Conservation (phyloP, 768 basidiomycete genomes). For the Leucogyrophana mollusca region DNA sequence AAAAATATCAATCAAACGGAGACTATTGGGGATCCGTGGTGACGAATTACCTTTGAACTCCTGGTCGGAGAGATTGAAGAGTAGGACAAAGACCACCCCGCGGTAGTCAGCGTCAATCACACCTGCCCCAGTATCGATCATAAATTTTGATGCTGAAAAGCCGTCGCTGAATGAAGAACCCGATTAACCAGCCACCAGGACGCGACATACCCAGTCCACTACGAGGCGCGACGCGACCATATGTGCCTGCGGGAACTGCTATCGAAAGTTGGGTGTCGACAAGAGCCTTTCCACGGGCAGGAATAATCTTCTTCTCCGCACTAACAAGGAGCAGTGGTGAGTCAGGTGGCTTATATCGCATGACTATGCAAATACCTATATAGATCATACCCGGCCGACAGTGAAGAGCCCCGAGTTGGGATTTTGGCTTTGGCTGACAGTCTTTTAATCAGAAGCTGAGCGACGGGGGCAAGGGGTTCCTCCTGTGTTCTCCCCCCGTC, state of each 20-base stretch:
- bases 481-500: conserved; percentile 29
- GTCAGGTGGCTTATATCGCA: background rate
- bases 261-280: conserved; percentile 91
- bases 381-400: conserved; percentile 94
- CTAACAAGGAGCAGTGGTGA: conserved; percentile 40
- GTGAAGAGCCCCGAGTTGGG: conserved; percentile 82
- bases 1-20: background rate
- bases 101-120: conserved; percentile 97
- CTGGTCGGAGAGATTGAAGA: conserved; percentile 89
- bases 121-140: conserved; percentile 97
- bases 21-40: background rate
- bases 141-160: conserved; percentile 84
- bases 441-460: conserved; percentile 77
- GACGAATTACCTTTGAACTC: conserved; percentile 72
- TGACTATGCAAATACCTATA: conserved; percentile 64
- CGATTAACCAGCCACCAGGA: background rate
- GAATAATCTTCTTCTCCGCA: conserved; percentile 81
- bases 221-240: conserved; percentile 94
- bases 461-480: conserved; percentile 34
- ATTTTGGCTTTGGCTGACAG: conserved; percentile 78
- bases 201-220: conserved; percentile 81
- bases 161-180: background rate
- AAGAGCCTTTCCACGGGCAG: conserved; percentile 89
- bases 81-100: conserved; percentile 84
- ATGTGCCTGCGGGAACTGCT: conserved; percentile 90